Evolutionary conservation across 2,329 filamentous ascomycete genomes (phyloP).

Genomic region (Blastomyces parvus): DNA sequence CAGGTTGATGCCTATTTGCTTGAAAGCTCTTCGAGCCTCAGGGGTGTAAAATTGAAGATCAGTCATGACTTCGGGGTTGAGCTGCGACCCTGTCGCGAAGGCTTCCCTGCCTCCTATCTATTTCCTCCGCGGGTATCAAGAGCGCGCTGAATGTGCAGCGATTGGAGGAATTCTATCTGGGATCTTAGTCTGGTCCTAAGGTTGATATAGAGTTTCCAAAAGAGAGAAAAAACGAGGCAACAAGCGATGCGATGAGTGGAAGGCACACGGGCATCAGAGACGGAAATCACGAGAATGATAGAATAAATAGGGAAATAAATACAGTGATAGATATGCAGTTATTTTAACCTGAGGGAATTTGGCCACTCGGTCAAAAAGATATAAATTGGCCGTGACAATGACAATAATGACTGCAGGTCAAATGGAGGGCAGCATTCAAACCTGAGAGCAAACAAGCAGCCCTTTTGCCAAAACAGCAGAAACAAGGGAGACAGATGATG

Average conservation of each 20-base stretch:
- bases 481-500: too few species aligned
- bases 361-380: background rate
- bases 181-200: background rate
- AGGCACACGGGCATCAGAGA: background rate
- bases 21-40: slow-evolving; percentile 11
- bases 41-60: slow-evolving; percentile 2
- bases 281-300: background rate
- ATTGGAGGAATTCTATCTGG: background rate
- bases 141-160: background rate
- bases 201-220: background rate
- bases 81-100: background rate
- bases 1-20: slow-evolving; percentile 10
- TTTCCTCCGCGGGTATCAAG: background rate
- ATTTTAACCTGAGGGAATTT: background rate
- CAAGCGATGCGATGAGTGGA: background rate
- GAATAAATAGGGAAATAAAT: background rate
- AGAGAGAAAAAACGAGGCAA: background rate
- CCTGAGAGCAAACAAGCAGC: background rate
- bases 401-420: background rate
- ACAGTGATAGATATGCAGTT: too few species aligned
- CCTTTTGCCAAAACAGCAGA: too few species aligned
- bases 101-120: background rate
- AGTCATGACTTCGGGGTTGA: background rate
- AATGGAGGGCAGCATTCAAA: background rate
- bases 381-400: background rate